phyloP scores from a whole-genome alignment of 2,329 filamentous ascomycete species.

The Colletotrichum tropicicola region DNA sequence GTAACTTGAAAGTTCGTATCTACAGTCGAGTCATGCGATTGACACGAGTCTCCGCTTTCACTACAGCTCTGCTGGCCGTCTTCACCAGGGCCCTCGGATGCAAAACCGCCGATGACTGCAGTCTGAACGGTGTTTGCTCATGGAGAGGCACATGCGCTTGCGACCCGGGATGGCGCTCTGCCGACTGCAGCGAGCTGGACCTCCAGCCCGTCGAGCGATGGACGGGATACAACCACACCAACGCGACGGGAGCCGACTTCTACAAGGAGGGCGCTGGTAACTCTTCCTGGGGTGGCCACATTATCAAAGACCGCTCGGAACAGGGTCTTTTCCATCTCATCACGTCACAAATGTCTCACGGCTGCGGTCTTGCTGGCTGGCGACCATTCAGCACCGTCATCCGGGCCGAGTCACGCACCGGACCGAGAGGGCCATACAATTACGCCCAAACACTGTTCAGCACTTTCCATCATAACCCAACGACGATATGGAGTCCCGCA shows the following conservation, averaged over 20 bases:
- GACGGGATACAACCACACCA: conserved; percentile 56
- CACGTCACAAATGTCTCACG: conserved; percentile 52
- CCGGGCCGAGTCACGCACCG: conserved; percentile 52
- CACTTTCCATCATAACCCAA: conserved; percentile 57
- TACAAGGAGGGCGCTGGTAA: conserved; percentile 39
- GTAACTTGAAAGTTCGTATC: no score
- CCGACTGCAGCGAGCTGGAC: conserved; percentile 55
- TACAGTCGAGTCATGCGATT: no score
- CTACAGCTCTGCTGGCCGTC: background rate
- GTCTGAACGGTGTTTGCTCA: conserved; percentile 40
- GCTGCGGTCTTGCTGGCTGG: conserved; percentile 58
- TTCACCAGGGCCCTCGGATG: conserved; percentile 17
- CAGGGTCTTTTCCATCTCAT: conserved; percentile 52
- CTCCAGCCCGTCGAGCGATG: conserved; percentile 48
- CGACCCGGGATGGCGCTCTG: conserved; percentile 53
- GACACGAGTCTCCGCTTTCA: background rate
- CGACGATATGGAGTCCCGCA: conserved; percentile 51
- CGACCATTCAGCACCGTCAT: conserved; percentile 54
- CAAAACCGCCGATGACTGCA: conserved; percentile 38
- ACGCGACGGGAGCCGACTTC: conserved; percentile 12
- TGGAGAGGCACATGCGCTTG: conserved; percentile 32
- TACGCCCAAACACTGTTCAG: conserved; percentile 49
- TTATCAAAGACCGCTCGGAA: conserved; percentile 51
- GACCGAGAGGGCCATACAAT: conserved; percentile 53
- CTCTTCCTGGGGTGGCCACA: conserved; percentile 58